Percentiles rank a stretch among this genome's conserved stretches.
phyloP scores from a whole-genome alignment of 2,329 filamentous ascomycete genomes.

The Rutstroemia sp. region DNA sequence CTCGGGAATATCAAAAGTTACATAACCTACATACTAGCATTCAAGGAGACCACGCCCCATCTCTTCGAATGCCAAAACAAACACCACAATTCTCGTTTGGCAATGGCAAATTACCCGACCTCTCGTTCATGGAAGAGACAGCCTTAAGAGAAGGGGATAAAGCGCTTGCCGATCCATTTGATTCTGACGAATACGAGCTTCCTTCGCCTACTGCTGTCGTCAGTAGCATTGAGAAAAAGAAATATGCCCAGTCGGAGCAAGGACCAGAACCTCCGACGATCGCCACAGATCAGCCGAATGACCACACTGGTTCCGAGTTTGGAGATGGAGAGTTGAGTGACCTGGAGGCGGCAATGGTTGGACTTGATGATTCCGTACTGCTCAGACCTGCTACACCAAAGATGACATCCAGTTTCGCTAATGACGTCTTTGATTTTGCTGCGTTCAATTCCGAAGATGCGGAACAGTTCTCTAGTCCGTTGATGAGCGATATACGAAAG shows the following conservation, averaged over 20 bases:
- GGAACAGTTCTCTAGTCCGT: conserved; percentile 7
- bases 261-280: conserved; percentile 2
- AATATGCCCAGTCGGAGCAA: background rate
- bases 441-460: conserved; percentile 12
- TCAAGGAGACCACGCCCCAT: conserved; percentile 15
- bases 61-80: conserved; percentile 21
- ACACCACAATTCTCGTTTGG: conserved; percentile 23
- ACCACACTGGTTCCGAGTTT: background rate
- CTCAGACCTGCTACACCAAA: conserved; percentile 10
- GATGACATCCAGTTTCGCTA: conserved; percentile 19
- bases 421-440: conserved; percentile 22
- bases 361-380: conserved; percentile 17
- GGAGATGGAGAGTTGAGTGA: conserved; percentile 12
- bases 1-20: conserved; percentile 25
- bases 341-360: conserved; percentile 23
- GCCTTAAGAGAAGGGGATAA: background rate
- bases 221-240: background rate
- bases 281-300: background rate
- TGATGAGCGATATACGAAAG: conserved; percentile 7
- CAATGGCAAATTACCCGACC: conserved; percentile 16
- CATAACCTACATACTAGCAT: conserved; percentile 27
- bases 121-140: conserved; percentile 16
- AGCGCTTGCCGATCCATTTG: conserved; percentile 8
- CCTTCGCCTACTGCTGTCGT: conserved; percentile 32
- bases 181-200: conserved; percentile 27